phyloP scores from a whole-genome alignment of 2,329 filamentous ascomycete species.

The Didymella pinodella region DNA sequence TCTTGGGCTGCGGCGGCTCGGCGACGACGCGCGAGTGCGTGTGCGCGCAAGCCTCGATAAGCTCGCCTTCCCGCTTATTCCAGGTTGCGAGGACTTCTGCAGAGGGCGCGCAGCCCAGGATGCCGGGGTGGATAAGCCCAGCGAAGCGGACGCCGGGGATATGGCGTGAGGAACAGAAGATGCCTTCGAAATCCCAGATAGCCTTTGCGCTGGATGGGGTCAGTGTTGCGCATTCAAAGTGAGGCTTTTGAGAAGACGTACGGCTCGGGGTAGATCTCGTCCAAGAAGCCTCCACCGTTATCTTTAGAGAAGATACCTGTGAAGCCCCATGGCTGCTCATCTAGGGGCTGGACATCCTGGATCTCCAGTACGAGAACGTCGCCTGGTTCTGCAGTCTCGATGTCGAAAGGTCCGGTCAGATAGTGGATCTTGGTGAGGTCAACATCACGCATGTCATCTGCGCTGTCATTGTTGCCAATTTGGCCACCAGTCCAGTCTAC shows the following conservation, averaged over 20 bases:
- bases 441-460: slow-evolving; percentile 86
- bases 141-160: slow-evolving; percentile 78
- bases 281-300: slow-evolving; percentile 88
- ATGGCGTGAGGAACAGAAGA: slow-evolving; percentile 84
- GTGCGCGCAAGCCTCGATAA: slow-evolving; percentile 73
- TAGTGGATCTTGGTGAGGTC: slow-evolving; percentile 88
- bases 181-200: slow-evolving; percentile 80
- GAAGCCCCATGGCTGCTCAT: slow-evolving; percentile 89
- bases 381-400: slow-evolving; percentile 83
- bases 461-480: slow-evolving; percentile 86
- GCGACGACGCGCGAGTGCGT: slow-evolving; percentile 74
- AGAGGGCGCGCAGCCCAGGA: slow-evolving; percentile 87
- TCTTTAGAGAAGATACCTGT: slow-evolving; percentile 80
- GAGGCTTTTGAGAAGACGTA: slow-evolving; percentile 51
- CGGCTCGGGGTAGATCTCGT: slow-evolving; percentile 86
- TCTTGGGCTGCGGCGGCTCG: slow-evolving; percentile 74
- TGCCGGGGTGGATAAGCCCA: slow-evolving; percentile 89
- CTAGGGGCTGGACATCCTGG: slow-evolving; percentile 88
- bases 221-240: neutral
- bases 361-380: slow-evolving; percentile 89
- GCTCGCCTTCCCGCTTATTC: slow-evolving; percentile 82
- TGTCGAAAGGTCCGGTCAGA: slow-evolving; percentile 86
- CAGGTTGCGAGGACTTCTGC: slow-evolving; percentile 78
- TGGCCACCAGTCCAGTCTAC: slow-evolving; percentile 80
- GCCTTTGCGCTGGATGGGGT: slow-evolving; percentile 66